phyloP scores from a whole-genome alignment of 2,329 filamentous ascomycete genomes.

The Byssoonygena ceratinophila region DNA sequence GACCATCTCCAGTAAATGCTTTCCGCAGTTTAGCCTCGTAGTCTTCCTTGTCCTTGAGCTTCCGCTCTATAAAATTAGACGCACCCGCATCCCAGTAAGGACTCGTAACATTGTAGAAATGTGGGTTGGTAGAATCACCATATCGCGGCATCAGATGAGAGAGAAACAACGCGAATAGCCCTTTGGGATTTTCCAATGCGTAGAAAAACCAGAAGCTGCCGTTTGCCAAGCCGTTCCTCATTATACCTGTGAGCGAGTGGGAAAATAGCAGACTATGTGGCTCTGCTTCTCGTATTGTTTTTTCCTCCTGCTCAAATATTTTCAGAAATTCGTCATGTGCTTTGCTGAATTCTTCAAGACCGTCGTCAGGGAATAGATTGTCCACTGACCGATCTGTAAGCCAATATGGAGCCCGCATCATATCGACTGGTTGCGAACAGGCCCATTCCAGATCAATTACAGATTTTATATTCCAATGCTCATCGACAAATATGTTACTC shows the following conservation, averaged over 20 bases:
- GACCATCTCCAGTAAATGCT: not conserved
- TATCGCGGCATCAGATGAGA: not conserved
- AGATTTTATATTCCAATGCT: slow-evolving; percentile 26
- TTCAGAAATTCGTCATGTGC: slow-evolving; percentile 18
- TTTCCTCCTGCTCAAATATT: slow-evolving; percentile 13
- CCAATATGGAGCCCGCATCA: slow-evolving; percentile 26
- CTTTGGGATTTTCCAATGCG: not conserved
- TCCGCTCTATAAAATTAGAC: not conserved
- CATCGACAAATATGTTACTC: slow-evolving; percentile 29
- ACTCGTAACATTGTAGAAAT: not conserved
- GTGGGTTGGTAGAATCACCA: not conserved
- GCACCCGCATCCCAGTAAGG: slow-evolving; percentile 1
- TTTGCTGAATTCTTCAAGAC: slow-evolving; percentile 12
- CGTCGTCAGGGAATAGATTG: slow-evolving; percentile 15
- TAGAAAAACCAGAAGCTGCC: slow-evolving; percentile 1
- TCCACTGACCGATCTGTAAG: slow-evolving; percentile 19
- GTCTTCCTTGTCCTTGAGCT: slow-evolving; percentile 2
- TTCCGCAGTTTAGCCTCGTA: not conserved
- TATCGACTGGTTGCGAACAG: slow-evolving; percentile 19
- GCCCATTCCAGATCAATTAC: slow-evolving; percentile 31
- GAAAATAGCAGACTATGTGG: not conserved
- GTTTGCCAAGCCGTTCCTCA: not conserved
- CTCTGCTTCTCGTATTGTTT: no score
- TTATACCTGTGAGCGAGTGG: not conserved
- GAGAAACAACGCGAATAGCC: not conserved